Evolutionary conservation across 441 rosid genomes (phyloP).

Genomic region (Populus hybrid): DNA sequence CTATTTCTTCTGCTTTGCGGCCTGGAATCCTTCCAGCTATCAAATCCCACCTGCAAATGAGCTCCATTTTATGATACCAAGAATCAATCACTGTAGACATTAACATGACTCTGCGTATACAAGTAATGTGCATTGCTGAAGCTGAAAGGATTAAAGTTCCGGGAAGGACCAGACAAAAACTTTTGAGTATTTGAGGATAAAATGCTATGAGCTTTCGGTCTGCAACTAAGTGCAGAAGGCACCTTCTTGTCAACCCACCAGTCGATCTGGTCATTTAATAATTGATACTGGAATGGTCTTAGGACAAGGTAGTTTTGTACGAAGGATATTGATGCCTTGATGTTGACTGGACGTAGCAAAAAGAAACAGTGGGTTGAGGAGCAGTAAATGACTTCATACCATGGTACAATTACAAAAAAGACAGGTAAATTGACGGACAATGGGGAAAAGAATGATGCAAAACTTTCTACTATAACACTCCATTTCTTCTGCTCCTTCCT

Average conservation of each 20-base stretch:
- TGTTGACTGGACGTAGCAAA: not conserved
- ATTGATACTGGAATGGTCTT: too few relatives aligned
- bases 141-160: not conserved
- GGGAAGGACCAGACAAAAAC: not conserved
- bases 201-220: not conserved
- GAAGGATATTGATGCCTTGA: not conserved
- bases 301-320: not conserved
- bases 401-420: not conserved
- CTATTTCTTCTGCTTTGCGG: constrained; percentile 65
- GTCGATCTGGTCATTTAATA: too few relatives aligned
- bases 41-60: constrained; percentile 61
- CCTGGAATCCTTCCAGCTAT: constrained; percentile 80
- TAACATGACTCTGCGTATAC: not conserved
- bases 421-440: not conserved
- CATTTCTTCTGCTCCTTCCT: too few relatives aligned
- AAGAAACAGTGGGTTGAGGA: not conserved
- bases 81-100: not conserved
- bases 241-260: too few relatives aligned
- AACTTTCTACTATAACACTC: not conserved
- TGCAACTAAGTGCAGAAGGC: not conserved
- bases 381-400: not conserved
- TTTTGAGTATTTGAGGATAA: too few relatives aligned
- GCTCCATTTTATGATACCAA: not conserved
- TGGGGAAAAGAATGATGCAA: not conserved
- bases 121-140: not conserved